Base-by-base conservation (phyloP, 768 basidiomycete species). In the Lentinula sp. region DNA sequence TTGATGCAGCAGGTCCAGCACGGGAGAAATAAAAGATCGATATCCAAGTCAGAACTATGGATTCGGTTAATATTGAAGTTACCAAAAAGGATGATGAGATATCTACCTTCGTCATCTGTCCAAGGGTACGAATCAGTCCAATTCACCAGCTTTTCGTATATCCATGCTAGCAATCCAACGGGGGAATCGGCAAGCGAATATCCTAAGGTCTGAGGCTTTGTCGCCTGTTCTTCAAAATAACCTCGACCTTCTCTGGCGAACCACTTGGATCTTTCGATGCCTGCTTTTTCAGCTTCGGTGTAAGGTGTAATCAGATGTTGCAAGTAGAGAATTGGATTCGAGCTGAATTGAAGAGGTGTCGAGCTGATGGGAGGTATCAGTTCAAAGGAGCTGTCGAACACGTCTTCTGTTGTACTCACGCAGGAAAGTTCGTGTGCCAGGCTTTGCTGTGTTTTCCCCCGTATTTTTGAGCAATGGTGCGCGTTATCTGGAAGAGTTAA, bases 1-100 rank as follows among this genome's bases (percentile, higher is more conserved):
- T 21, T 0, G 85, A 80, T 0, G 85, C 83, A 2, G 83, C 76
- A 5, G 86, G 84, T 0, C 84, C 84, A 0, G 79, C 75, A 9
- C 79, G 77, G 6, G 84, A 85, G 70, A 86, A 85, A 74, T 76
- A 80, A 65, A 81, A 84, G 10, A 84, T 73, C 2, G 83, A 84
- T 21, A 84, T 68, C 84, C 85, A 87, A 0, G 82, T 84, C 34
- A 87, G 64, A 1, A 86, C 85, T 85, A 59, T 58, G 35, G 1
- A 3, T 23, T 8, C 21, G 5, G 23, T 18, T 9, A 31, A 9
- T 48, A 4, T 23, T 48, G 21, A 9, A 21, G 6, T 23, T 10
- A n/a, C 16, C 4, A n/a, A 4, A 39, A 53, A 10, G 34, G 5
- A 23, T 23, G 21, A 48, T 6, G 21, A 48, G 13, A 15, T 16